phyloP scores from a whole-genome alignment of 2,329 filamentous ascomycete species.

The Paracamarosporium sp. region DNA sequence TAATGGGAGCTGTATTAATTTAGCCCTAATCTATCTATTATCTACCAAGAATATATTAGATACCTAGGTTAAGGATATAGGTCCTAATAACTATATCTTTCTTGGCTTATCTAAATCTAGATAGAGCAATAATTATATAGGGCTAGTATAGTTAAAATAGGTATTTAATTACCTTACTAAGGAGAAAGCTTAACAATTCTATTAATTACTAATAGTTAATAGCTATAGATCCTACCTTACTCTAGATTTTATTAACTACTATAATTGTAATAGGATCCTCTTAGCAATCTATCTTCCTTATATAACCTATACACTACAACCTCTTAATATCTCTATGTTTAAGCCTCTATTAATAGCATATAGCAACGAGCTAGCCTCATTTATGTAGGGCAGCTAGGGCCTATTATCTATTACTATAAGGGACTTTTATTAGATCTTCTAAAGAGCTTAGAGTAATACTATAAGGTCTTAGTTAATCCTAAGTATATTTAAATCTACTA shows the following conservation, averaged over 20 bases:
- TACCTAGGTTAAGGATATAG: background rate
- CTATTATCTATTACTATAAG: background rate
- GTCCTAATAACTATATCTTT: background rate
- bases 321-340: background rate
- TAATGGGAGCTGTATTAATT: no score
- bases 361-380: background rate
- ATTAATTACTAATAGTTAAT: no score
- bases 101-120: background rate
- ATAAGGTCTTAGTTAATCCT: no score
- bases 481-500: background rate
- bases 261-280: background rate
- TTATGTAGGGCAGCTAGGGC: background rate
- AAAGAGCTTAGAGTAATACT: no score
- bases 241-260: background rate
- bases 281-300: background rate
- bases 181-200: no score
- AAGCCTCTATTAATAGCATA: background rate
- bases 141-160: background rate
- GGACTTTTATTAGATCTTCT: background rate
- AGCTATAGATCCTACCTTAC: no score
- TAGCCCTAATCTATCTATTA: background rate
- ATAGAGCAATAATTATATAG: background rate
- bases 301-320: background rate
- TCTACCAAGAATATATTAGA: background rate
- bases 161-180: no score